A percentile compares a stretch with the other conserved stretches of the same genome.
phyloP scores from a whole-genome alignment of 129 eudicot genomes.

The Logfia minima region DNA sequence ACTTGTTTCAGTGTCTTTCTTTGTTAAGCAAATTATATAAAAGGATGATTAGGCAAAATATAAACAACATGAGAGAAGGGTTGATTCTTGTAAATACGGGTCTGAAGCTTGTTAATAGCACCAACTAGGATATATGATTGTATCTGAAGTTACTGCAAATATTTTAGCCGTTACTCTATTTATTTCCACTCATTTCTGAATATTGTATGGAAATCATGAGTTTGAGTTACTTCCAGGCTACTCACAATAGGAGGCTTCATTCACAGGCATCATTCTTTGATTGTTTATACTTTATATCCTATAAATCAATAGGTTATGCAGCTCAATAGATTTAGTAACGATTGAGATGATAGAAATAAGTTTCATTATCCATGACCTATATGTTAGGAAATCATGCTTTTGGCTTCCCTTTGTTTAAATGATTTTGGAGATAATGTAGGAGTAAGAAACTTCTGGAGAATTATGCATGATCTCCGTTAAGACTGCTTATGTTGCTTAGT shows the following conservation, averaged over 20 bases:
- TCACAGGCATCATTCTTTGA: not conserved
- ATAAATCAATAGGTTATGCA: not conserved
- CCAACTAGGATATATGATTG: not conserved
- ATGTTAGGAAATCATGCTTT: conserved; percentile 6
- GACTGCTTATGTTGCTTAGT: not conserved
- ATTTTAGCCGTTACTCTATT: not conserved
- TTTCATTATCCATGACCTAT: not conserved
- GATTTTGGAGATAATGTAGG: not conserved
- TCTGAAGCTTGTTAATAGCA: not conserved
- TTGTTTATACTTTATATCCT: not conserved
- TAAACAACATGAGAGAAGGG: too few species aligned
- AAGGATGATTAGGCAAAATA: too few species aligned
- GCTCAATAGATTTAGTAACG: not conserved
- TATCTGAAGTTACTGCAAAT: not conserved
- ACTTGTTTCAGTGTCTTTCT: not conserved
- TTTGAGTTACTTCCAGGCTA: not conserved
- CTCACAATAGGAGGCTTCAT: not conserved
- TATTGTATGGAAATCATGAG: not conserved
- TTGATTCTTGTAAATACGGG: too few species aligned
- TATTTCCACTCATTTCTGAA: not conserved
- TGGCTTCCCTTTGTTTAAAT: not conserved
- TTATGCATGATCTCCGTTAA: not conserved
- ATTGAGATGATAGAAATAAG: too few species aligned
- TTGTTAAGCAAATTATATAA: too few species aligned
- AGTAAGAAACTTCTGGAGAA: not conserved